phyloP scores from a whole-genome alignment of 805 yeast genomes.

The Maudiozyma serrabonitensis region DNA sequence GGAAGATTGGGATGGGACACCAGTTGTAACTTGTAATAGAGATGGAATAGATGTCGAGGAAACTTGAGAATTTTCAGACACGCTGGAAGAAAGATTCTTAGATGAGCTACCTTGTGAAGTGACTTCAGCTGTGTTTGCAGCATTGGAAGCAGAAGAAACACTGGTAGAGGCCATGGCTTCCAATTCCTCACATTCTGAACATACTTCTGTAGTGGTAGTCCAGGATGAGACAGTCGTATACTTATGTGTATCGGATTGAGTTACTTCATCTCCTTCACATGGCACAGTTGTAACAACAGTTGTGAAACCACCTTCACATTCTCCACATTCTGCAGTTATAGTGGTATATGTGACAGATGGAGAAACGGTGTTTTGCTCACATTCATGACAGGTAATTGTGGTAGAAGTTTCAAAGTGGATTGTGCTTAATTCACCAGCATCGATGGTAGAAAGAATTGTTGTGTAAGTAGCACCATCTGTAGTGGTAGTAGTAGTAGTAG shows the following conservation, averaged over 20 bases:
- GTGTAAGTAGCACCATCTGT: slow-evolving; percentile 1
- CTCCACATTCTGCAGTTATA: neutral
- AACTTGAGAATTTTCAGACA: neutral
- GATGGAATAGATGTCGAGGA: slow-evolving; percentile 3
- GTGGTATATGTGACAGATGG: neutral
- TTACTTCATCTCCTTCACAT: neutral
- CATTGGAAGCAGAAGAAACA: neutral
- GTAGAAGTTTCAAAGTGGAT: slow-evolving; percentile 1
- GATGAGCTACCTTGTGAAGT: neutral
- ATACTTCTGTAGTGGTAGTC: neutral
- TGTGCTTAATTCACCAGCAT: neutral
- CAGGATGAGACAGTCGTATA: neutral
- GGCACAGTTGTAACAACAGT: neutral
- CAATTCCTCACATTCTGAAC: neutral
- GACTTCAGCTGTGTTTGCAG: neutral
- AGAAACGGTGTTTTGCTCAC: neutral
- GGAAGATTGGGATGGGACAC: neutral
- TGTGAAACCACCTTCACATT: neutral
- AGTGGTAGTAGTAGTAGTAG: neutral
- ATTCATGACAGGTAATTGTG: slow-evolving; percentile 1
- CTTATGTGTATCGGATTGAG: neutral
- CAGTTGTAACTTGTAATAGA: neutral
- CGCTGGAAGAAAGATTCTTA: neutral
- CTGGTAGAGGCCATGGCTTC: neutral
- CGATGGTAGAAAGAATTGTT: neutral